Evolutionary conservation across 192 early-diverging fungal species (phyloP).

Genomic region (Coemansia sp.): DNA sequence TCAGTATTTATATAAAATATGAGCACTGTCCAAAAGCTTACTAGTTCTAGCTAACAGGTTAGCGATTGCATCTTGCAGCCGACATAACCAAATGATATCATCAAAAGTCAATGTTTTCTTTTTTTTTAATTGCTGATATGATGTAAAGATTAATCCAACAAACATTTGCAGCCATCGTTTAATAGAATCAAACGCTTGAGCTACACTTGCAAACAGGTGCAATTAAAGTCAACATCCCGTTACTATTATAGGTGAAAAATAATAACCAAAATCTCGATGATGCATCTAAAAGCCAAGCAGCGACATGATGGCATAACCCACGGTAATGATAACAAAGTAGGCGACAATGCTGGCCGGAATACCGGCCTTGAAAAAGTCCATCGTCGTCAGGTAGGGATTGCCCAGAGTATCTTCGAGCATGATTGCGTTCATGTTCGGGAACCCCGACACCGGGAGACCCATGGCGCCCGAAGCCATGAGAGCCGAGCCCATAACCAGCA

Average conservation of each 20-base stretch:
- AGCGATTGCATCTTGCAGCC: too few relatives aligned
- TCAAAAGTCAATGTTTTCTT: too few relatives aligned
- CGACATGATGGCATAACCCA: constrained; percentile 75
- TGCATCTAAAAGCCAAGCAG: constrained; percentile 54
- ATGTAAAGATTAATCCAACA: too few relatives aligned
- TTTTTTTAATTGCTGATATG: too few relatives aligned
- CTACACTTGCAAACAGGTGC: too few relatives aligned
- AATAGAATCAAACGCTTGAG: too few relatives aligned
- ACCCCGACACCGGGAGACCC: constrained; percentile 89
- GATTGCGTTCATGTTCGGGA: constrained; percentile 98
- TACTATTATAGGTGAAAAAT: not conserved
- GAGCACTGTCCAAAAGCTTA: too few relatives aligned
- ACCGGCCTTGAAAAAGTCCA: constrained; percentile 82
- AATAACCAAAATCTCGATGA: not conserved
- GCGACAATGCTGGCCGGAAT: constrained; percentile 70
- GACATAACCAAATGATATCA: too few relatives aligned
- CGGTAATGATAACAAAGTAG: constrained; percentile 62
- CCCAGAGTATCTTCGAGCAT: constrained; percentile 86
- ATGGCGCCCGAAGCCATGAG: constrained; percentile 86
- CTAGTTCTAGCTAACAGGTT: too few relatives aligned
- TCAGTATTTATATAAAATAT: too few relatives aligned
- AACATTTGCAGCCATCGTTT: too few relatives aligned
- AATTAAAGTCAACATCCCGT: not conserved
- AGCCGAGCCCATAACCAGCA: constrained; percentile 79
- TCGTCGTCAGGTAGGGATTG: constrained; percentile 71